A percentile compares a stretch with the other conserved stretches of the same genome.
Evolutionary conservation across 345 rosid species (phyloP).

Genomic region (Litchi chinensis): DNA sequence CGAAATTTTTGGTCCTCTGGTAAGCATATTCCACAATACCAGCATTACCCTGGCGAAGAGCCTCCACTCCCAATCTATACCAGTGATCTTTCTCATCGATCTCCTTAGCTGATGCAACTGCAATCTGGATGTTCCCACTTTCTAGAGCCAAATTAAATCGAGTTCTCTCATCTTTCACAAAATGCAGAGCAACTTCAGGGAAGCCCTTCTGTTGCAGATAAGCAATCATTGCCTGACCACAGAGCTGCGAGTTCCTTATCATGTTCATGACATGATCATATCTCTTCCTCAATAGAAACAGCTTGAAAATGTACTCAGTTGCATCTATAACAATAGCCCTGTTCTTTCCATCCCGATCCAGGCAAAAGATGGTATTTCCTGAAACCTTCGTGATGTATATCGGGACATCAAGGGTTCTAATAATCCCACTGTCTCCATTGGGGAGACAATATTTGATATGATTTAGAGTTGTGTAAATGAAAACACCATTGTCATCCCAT

Average conservation of each 20-base stretch:
- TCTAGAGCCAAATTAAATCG: slow-evolving; percentile 92
- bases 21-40: slow-evolving; percentile 94
- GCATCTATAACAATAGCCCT: slow-evolving; percentile 70
- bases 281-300: slow-evolving; percentile 71
- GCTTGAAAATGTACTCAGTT: slow-evolving; percentile 87
- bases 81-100: slow-evolving; percentile 95
- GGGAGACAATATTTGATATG: slow-evolving; percentile 95
- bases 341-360: slow-evolving; percentile 91
- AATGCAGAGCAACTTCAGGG: slow-evolving; percentile 98
- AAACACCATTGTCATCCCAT: slow-evolving; percentile 95
- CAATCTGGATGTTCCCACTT: slow-evolving; percentile 93
- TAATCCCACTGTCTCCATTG: slow-evolving; percentile 88
- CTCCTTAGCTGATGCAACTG: slow-evolving; percentile 95
- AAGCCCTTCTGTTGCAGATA: slow-evolving; percentile 96
- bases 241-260: slow-evolving; percentile 91
- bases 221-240: slow-evolving; percentile 97
- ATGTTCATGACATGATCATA: slow-evolving; percentile 94
- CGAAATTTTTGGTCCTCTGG: slow-evolving; percentile 95
- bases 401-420: slow-evolving; percentile 80
- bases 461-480: slow-evolving; percentile 83
- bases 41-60: slow-evolving; percentile 96
- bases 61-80: slow-evolving; percentile 94
- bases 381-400: slow-evolving; percentile 82
- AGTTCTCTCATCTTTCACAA: slow-evolving; percentile 93
- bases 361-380: slow-evolving; percentile 65